phyloP scores from a whole-genome alignment of 345 rosid genomes.

The Melaleuca quinquenervia region DNA sequence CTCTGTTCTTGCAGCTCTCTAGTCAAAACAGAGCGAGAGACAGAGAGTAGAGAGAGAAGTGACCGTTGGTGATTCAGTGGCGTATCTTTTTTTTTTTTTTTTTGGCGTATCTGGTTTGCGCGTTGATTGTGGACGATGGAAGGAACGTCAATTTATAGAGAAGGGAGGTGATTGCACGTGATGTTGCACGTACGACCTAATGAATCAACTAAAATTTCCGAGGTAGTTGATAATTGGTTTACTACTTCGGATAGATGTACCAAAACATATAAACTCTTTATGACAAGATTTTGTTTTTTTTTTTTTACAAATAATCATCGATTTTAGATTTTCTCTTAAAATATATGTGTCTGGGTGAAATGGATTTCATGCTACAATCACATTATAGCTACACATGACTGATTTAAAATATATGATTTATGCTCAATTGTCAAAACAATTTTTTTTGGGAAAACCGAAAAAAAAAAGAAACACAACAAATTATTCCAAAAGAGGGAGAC shows the following conservation, averaged over 20 bases:
- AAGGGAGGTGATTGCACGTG: neutral
- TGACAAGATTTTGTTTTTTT: neutral
- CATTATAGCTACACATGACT: too few species aligned
- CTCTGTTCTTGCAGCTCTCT: neutral
- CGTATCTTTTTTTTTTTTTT: too few species aligned
- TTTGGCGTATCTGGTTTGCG: too few species aligned
- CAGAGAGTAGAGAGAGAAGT: neutral
- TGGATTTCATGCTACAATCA: too few species aligned
- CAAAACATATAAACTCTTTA: neutral
- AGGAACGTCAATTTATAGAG: neutral
- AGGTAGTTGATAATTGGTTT: neutral
- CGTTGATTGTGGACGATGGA: neutral
- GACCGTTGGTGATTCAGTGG: neutral
- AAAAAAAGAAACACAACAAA: too few species aligned
- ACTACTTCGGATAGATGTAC: neutral
- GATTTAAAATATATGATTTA: too few species aligned
- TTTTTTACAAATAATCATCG: neutral
- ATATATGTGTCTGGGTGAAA: neutral
- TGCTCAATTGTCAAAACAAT: too few species aligned
- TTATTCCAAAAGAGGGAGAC: too few species aligned
- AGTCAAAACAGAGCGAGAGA: neutral
- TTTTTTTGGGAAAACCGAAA: too few species aligned
- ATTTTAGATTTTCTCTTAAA: neutral
- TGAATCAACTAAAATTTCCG: neutral
- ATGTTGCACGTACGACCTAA: neutral